These are phyloP conservation scores for Talaromyces albobiverticillius DNA, from an alignment of 2,329 filamentous ascomycete genomes.

Conservation along the genomic window DNA sequence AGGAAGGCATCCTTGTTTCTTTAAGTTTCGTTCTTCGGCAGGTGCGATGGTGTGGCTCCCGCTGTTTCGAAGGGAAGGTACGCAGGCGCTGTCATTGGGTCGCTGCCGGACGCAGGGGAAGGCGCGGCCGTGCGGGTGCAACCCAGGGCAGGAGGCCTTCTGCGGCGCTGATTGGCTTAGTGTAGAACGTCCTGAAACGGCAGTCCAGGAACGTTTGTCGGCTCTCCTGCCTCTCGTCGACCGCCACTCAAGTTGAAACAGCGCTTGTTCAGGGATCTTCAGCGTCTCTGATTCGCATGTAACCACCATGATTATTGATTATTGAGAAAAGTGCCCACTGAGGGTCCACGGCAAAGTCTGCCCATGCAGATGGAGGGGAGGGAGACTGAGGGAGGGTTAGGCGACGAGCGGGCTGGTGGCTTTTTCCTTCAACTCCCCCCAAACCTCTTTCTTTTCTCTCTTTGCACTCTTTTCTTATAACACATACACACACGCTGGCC, in stretches of 20 bases:
- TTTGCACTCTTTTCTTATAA: conserved; percentile 1
- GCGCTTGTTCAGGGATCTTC: neutral
- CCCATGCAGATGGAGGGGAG: neutral
- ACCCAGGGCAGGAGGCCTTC: neutral
- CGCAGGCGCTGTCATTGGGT: neutral
- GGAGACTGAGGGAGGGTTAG: neutral
- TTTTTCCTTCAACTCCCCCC: neutral
- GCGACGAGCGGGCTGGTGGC: neutral
- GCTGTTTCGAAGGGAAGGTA: conserved; percentile 7
- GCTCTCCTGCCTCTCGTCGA: neutral
- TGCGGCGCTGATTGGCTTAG: neutral
- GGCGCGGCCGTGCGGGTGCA: neutral
- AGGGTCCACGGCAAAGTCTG: neutral
- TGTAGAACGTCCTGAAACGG: neutral
- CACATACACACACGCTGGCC: conserved; percentile 5
- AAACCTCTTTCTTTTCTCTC: neutral
- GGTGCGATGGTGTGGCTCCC: conserved; percentile 5
- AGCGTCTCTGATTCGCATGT: neutral
- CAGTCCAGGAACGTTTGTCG: neutral
- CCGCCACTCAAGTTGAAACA: neutral
- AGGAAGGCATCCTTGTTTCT: too few species aligned
- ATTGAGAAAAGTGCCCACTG: neutral
- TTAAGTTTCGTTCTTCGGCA: neutral
- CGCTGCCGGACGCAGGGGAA: neutral
- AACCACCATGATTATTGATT: neutral